Evolutionary conservation across 2,329 filamentous ascomycete genomes (phyloP).

Genomic region (Xylaria digitata): DNA sequence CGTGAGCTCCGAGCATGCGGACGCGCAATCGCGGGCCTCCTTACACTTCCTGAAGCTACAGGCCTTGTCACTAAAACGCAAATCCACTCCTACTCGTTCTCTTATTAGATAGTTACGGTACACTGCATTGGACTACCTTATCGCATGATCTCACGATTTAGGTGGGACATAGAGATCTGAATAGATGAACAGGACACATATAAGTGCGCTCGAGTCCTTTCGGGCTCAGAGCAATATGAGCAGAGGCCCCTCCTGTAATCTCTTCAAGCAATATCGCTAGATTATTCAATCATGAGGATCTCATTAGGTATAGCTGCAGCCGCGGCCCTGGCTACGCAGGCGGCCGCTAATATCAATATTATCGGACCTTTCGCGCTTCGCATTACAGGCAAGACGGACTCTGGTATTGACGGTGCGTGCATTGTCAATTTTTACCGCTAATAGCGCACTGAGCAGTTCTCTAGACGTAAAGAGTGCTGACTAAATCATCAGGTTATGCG

Average conservation of each 20-base stretch:
- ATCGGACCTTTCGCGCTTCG: conserved; percentile 37
- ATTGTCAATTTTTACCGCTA: background rate
- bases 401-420: conserved; percentile 30
- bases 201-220: conserved; percentile 9
- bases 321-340: conserved; percentile 1
- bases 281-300: conserved; percentile 22
- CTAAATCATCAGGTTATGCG: conserved; percentile 19
- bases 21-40: conserved; percentile 21
- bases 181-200: background rate
- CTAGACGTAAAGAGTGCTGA: background rate
- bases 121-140: background rate
- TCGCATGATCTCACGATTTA: background rate
- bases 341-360: conserved; percentile 20
- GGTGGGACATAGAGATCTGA: background rate
- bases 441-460: too few relatives aligned
- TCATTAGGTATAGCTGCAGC: background rate
- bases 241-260: background rate
- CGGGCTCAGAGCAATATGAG: background rate
- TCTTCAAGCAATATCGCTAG: background rate
- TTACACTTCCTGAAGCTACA: background rate
- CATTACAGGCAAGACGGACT: conserved; percentile 29
- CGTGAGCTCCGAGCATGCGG: background rate
- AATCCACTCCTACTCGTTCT: background rate
- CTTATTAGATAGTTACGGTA: background rate
- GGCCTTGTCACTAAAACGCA: background rate